Conservation (phyloP, 1,139 yeast species). For the Chernovozyma aurita region DNA sequence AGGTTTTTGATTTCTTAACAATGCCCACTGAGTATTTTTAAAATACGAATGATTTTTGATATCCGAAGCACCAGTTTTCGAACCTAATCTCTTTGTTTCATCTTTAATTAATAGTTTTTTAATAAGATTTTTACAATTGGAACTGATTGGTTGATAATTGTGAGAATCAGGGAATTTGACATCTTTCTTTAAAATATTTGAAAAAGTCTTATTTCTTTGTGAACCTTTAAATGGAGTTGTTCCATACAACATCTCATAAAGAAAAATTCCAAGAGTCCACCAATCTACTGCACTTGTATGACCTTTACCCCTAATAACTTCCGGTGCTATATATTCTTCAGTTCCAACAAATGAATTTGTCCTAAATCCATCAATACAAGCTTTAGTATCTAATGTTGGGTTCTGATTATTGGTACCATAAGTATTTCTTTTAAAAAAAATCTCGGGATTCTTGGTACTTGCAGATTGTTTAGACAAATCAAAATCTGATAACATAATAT, state of each 20-base stretch:
- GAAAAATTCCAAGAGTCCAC: conserved; percentile 96
- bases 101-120: conserved; percentile 82
- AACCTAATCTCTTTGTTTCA: conserved; percentile 83
- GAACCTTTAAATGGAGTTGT: conserved; percentile 94
- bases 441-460: conserved; percentile 55
- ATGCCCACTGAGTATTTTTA: conserved; percentile 91
- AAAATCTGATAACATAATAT: conserved; percentile 95
- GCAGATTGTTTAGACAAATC: conserved; percentile 90
- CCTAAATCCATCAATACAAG: conserved; percentile 91
- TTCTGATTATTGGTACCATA: conserved; percentile 19
- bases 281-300: conserved; percentile 98
- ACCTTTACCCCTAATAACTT: conserved; percentile 93
- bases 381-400: conserved; percentile 74
- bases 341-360: conserved; percentile 98
- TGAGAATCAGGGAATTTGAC: conserved; percentile 60
- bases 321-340: conserved; percentile 97
- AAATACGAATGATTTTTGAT: conserved; percentile 87
- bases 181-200: conserved; percentile 79
- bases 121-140: conserved; percentile 73
- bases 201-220: conserved; percentile 82
- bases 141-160: conserved; percentile 46
- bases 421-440: conserved; percentile 27
- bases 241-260: conserved; percentile 92
- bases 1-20: conserved; percentile 84
- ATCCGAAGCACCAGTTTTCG: conserved; percentile 91